Base-by-base conservation (phyloP, 1,139 yeast species). In the Insectozyma bohioensis region DNA sequence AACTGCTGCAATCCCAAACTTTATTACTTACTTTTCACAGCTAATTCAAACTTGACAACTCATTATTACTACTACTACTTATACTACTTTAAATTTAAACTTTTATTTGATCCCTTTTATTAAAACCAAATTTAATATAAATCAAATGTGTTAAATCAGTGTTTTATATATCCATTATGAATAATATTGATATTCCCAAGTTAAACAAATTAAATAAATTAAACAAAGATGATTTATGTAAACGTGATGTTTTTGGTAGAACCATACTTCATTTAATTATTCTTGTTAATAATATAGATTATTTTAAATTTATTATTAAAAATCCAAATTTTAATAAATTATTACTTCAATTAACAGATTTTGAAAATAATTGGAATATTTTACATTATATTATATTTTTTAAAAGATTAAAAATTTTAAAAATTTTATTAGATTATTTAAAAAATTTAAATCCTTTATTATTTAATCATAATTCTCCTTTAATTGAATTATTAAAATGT, bases 321-420 rank as follows among this genome's bases (percentile, higher is more conserved):
- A 69, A 75, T 43, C 65, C 72, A 6, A 66, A 71, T 5, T 40
- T 54, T 28, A 25, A 28, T 21, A 63, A 57, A 33, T 19, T 33
- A 4, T 40, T 80, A 28, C 43, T 79, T 2, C 47, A 52, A 8
- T 53, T 72, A 1, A 58, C 66, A 2, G 97, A 90, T 52, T 65
- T 64, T 36, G 97, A 90, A 54, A 86, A 77, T 50, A 86, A 88
- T 1, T 88, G 95, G 85, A 84, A 86, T 24, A 78, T 88, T 20
- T 63, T 88, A 26, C 97, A 90, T 56, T 75, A 76, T 47, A 80
- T 79, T 25, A 66, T 83, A 26, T 78, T 65, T 46, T 61, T 67
- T 51, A 87, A 84, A 39, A 70, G 80, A 36, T 54, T 84, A 17
- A 52, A 72, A 6, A 75, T 82, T 49, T 80, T 82, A 10, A 73